Percentiles rank a stretch among this genome's conserved stretches.
Evolutionary conservation across 2,329 filamentous ascomycete species (phyloP).

Genomic region (Coniochaeta sp.): DNA sequence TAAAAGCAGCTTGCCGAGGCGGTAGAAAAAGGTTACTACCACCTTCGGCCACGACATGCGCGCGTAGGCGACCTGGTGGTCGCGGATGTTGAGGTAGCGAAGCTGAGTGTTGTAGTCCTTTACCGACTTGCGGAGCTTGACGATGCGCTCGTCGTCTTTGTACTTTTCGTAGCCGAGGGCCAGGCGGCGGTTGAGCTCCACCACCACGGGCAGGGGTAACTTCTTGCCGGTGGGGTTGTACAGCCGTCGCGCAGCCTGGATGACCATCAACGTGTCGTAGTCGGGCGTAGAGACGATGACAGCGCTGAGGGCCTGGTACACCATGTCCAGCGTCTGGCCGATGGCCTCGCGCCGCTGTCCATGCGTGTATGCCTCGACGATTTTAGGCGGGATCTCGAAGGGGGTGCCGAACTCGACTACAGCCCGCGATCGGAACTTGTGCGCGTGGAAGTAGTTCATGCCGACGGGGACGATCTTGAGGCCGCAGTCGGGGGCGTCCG

Average conservation of each 20-base stretch:
- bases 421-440: slow-evolving; percentile 94
- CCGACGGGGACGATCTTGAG: slow-evolving; percentile 93
- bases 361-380: slow-evolving; percentile 78
- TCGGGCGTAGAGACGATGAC: slow-evolving; percentile 91
- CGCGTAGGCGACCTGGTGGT: slow-evolving; percentile 92
- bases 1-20: slow-evolving; percentile 68
- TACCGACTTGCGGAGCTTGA: slow-evolving; percentile 67
- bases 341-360: slow-evolving; percentile 84
- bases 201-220: slow-evolving; percentile 81
- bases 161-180: slow-evolving; percentile 88
- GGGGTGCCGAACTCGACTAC: slow-evolving; percentile 93
- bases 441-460: slow-evolving; percentile 99
- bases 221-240: slow-evolving; percentile 96
- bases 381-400: slow-evolving; percentile 72
- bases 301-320: slow-evolving; percentile 76
- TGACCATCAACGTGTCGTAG: slow-evolving; percentile 94
- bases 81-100: slow-evolving; percentile 76
- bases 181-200: slow-evolving; percentile 87
- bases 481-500: slow-evolving; percentile 76
- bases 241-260: slow-evolving; percentile 85
- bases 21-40: slow-evolving; percentile 69
- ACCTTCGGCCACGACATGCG: slow-evolving; percentile 74
- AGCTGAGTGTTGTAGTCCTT: slow-evolving; percentile 82
- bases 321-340: slow-evolving; percentile 73
- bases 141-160: slow-evolving; percentile 82